Conservation (phyloP, 805 yeast species). For the Wickerhamiella hasegawae region DNA sequence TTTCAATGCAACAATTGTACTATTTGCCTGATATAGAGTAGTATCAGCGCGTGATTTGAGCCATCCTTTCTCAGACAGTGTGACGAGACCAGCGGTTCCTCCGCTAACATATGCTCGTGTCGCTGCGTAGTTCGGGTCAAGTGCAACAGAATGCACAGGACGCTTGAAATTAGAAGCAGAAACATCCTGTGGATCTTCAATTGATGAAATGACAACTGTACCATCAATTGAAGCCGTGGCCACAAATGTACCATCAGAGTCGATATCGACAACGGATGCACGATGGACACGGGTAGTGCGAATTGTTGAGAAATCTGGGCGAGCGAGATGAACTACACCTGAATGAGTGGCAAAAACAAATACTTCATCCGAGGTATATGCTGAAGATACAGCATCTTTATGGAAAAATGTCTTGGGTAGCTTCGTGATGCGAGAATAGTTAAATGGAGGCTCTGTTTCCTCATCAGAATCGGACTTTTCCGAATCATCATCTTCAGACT, state of each 20-base stretch:
- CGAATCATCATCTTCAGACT: not conserved
- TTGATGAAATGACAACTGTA: constrained; percentile 66
- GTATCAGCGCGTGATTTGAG: constrained; percentile 65
- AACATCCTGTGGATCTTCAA: constrained; percentile 44
- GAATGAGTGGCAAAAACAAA: constrained; percentile 81
- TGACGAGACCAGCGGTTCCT: constrained; percentile 75
- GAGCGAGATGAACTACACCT: constrained; percentile 58
- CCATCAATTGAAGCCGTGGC: constrained; percentile 94
- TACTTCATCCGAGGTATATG: constrained; percentile 40
- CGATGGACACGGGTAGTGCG: constrained; percentile 72
- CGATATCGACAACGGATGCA: constrained; percentile 63
- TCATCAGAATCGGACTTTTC: constrained; percentile 15
- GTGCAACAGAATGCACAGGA: constrained; percentile 74
- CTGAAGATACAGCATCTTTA: constrained; percentile 65
- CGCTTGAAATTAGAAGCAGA: constrained; percentile 68
- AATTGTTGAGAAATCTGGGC: constrained; percentile 40
- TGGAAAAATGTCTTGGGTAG: constrained; percentile 57
- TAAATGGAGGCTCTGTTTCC: constrained; percentile 45
- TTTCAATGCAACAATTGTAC: constrained; percentile 47
- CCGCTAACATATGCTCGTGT: constrained; percentile 65
- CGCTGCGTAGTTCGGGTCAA: constrained; percentile 51
- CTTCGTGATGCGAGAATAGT: constrained; percentile 52
- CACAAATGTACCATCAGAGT: constrained; percentile 55
- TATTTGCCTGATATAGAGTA: constrained; percentile 27
- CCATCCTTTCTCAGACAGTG: constrained; percentile 71